A percentile compares a stretch with the other conserved stretches of the same genome.
Conservation (phyloP, 257 asterid species). For the Petrea volubilis region DNA sequence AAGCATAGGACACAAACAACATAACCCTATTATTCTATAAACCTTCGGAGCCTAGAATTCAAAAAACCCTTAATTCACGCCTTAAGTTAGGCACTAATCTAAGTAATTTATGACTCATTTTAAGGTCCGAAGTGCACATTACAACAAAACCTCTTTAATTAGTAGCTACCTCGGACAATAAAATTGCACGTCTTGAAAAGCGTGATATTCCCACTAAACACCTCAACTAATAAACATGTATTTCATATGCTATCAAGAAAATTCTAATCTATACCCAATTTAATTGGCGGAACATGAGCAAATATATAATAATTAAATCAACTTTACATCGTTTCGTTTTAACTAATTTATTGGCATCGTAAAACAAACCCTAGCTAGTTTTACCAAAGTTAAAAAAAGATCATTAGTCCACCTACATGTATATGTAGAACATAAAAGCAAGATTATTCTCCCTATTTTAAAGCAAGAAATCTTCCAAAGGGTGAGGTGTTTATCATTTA, state of each 20-base stretch:
- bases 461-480: not conserved
- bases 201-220: too few species aligned
- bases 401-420: not conserved
- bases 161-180: not conserved
- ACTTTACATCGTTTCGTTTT: not conserved
- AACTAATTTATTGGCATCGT: not conserved
- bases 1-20: not conserved
- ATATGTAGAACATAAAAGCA: not conserved
- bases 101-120: constrained; percentile 16
- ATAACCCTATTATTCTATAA: not conserved
- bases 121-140: not conserved
- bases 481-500: not conserved
- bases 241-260: not conserved
- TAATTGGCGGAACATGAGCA: not conserved
- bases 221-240: too few species aligned
- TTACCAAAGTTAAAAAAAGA: constrained; percentile 6
- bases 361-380: constrained; percentile 7
- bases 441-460: not conserved
- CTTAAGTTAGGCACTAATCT: constrained; percentile 38
- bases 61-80: constrained; percentile 47
- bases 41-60: constrained; percentile 25
- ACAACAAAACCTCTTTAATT: not conserved
- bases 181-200: too few species aligned
- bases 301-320: not conserved
- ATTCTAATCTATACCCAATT: not conserved